phyloP scores from a whole-genome alignment of 805 yeast genomes.

The Yamadazyma ubonensis region DNA sequence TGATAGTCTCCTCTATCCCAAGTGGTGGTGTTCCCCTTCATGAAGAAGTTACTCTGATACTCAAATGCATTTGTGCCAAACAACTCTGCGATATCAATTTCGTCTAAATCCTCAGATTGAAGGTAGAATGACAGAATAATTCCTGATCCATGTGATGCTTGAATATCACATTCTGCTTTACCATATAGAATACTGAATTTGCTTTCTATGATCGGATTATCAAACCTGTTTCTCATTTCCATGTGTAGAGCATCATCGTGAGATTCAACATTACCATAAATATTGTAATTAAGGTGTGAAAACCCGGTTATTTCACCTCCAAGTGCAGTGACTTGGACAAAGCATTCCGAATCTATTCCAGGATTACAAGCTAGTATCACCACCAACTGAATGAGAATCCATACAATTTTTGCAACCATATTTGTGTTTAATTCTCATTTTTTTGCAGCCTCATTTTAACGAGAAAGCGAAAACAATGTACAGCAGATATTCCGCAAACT shows the following conservation, averaged over 20 bases:
- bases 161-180: conserved; percentile 34
- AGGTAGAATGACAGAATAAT: conserved; percentile 39
- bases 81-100: conserved; percentile 39
- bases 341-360: conserved; percentile 20
- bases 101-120: conserved; percentile 45
- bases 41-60: conserved; percentile 39
- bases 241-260: conserved; percentile 7
- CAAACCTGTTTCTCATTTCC: conserved; percentile 22
- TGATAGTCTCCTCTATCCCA: conserved; percentile 39
- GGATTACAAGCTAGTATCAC: conserved; percentile 28
- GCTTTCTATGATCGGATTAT: conserved; percentile 33
- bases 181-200: conserved; percentile 36
- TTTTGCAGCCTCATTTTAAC: conserved; percentile 7
- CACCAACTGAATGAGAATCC: background rate
- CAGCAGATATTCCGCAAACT: too few relatives aligned
- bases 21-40: conserved; percentile 37
- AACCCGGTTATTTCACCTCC: conserved; percentile 11
- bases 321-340: conserved; percentile 28
- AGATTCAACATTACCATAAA: conserved; percentile 9
- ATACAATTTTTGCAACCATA: conserved; percentile 6
- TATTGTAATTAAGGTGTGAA: conserved; percentile 2
- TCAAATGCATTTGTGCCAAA: conserved; percentile 35
- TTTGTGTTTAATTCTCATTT: conserved; percentile 3
- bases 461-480: too few relatives aligned
- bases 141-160: conserved; percentile 34